Evolutionary conservation across 208 protist species (phyloP), one percentile per base, ranked within the genome.

Genomic region (Leishmania turanica): DNA sequence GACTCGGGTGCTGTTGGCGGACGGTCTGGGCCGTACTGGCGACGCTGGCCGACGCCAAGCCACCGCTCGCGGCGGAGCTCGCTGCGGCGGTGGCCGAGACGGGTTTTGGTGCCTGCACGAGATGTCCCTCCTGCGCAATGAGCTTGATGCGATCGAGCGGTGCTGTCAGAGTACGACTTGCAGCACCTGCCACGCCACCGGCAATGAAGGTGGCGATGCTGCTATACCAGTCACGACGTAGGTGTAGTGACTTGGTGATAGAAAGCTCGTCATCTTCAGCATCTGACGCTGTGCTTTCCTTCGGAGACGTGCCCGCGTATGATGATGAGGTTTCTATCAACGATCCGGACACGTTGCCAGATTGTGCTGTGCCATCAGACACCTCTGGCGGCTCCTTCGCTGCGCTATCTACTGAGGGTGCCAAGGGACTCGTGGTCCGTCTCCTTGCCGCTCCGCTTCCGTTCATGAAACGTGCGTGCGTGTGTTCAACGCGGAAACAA

Each of bases 71-170:
- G 21, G 77, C 42, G 7, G 45, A 37, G 3, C 60, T 7, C 13
- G 60, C 40, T 4, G 17, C 2, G 31, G 31, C 15, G 31, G 62
- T 8, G 0, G 62, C 8, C 15, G 31, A 40, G 31, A 31, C 13
- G 24, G 62, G 42, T 11, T 24, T 60, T 53, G 69, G 53, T 0
- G 65, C 58, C 40, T 85, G 68, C 62, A 95, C 88, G 21, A 98
- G 80, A 79, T 96, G 91, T 4, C 95, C 95, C 81, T 98, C 94
- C 72, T 98, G 96, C n/a, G 97, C 92, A 75, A 98, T 95, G 37
- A 97, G 90, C 81, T 98, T 98, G 40, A 98, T 90, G 60, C 96
- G 91, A 73, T 98, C 96, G n/a, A 98, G 83, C 13, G 96, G 96
- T 21, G 96, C 96, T 9, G 95, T 98, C 47, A 95, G 76, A 19